phyloP scores from a whole-genome alignment of 345 rosid genomes.

The Salix dunnii region DNA sequence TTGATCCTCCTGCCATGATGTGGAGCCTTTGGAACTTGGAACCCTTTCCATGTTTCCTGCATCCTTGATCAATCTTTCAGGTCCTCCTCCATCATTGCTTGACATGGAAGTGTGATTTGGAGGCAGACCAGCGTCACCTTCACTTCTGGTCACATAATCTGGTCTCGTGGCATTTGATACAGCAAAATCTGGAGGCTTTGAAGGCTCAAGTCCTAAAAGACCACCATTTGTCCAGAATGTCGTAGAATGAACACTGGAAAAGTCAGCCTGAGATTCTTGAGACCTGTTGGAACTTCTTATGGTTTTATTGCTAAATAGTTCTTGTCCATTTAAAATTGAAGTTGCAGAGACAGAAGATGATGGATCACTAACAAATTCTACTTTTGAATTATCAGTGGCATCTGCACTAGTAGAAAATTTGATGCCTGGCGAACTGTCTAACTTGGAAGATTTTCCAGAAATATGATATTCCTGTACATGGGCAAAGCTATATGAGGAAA shows the following conservation, averaged over 20 bases:
- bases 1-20: slow-evolving; percentile 18
- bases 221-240: slow-evolving; percentile 92
- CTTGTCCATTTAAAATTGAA: slow-evolving; percentile 19
- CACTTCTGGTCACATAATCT: slow-evolving; percentile 25
- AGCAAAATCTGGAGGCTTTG: slow-evolving; percentile 86
- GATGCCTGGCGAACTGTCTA: slow-evolving; percentile 23
- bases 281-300: slow-evolving; percentile 20
- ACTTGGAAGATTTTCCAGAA: slow-evolving; percentile 33
- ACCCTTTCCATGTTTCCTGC: slow-evolving; percentile 20
- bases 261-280: slow-evolving; percentile 40
- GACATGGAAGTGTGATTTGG: slow-evolving; percentile 15
- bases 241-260: slow-evolving; percentile 39
- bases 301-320: slow-evolving; percentile 17
- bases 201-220: slow-evolving; percentile 83
- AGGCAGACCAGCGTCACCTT: slow-evolving; percentile 19
- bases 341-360: neutral
- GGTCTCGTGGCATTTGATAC: slow-evolving; percentile 33
- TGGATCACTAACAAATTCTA: slow-evolving; percentile 12
- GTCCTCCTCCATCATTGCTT: slow-evolving; percentile 22
- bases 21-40: slow-evolving; percentile 20
- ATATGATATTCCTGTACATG: slow-evolving; percentile 30
- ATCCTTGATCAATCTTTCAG: slow-evolving; percentile 28
- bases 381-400: slow-evolving; percentile 18
- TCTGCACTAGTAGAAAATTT: slow-evolving; percentile 16
- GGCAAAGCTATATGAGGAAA: slow-evolving; percentile 27